Conservation (phyloP, 75 land plant genomes). For the Pinus tabuliformis region DNA sequence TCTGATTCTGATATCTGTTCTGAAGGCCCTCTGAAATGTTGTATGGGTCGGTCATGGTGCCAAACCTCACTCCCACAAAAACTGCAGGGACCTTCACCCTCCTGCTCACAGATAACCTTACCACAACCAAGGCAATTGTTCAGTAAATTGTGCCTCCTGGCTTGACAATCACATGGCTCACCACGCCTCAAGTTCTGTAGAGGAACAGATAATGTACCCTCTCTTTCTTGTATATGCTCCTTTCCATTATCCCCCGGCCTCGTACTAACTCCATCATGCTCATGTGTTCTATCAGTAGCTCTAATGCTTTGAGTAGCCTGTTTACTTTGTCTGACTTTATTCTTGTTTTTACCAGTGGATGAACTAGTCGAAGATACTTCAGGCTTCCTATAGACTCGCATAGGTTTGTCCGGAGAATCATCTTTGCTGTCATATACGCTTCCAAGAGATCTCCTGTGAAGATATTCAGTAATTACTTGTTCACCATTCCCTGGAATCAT, state of each 20-base stretch:
- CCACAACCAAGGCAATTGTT: conserved; percentile 95
- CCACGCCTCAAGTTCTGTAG: conserved; percentile 44
- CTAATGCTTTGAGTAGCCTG: conserved; percentile 13
- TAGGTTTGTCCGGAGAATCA: conserved; percentile 17
- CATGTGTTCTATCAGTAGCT: conserved; percentile 13
- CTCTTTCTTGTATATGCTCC: conserved; percentile 72
- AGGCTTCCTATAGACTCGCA: conserved; percentile 80
- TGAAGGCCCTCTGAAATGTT: background rate
- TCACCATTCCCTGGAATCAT: conserved; percentile 56
- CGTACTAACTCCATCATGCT: conserved; percentile 20
- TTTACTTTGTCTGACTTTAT: background rate
- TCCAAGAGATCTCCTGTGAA: conserved; percentile 41
- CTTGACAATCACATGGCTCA: conserved; percentile 88
- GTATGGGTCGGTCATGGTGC: background rate
- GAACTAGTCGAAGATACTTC: conserved; percentile 30
- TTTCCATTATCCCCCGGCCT: conserved; percentile 55
- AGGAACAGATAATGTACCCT: conserved; percentile 62
- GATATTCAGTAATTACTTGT: conserved; percentile 56
- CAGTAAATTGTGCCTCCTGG: conserved; percentile 72
- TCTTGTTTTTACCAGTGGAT: conserved; percentile 19
- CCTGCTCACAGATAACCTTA: conserved; percentile 91
- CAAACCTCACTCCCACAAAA: conserved; percentile 86
- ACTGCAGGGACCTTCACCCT: conserved; percentile 93
- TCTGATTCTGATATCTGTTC: conserved; percentile 17
- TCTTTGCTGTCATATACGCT: background rate